Percentiles rank a stretch among this genome's conserved stretches.
phyloP scores from a whole-genome alignment of 2,329 filamentous ascomycete species.

The Huntiella decipiens region DNA sequence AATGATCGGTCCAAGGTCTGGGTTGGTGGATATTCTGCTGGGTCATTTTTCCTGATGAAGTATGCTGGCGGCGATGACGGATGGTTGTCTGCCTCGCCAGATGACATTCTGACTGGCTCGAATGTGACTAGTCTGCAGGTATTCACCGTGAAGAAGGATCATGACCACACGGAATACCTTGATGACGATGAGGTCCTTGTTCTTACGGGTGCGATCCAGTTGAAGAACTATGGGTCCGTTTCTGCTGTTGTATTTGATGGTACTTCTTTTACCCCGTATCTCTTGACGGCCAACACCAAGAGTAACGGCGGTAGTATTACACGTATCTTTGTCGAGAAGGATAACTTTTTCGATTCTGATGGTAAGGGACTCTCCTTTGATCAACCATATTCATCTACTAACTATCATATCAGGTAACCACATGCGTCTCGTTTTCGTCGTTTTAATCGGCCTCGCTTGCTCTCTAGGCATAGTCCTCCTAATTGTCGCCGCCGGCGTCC shows the following conservation, averaged over 20 bases:
- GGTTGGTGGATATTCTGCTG: conserved; percentile 55
- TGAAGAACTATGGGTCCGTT: conserved; percentile 59
- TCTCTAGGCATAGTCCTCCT: conserved; percentile 60
- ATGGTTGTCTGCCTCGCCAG: conserved; percentile 41
- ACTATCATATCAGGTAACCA: conserved; percentile 25
- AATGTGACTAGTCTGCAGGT: conserved; percentile 65
- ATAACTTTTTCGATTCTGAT: conserved; percentile 50
- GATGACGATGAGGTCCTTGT: conserved; percentile 52
- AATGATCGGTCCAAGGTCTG: conserved; percentile 57
- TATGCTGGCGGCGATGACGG: conserved; percentile 44
- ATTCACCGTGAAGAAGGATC: conserved; percentile 49
- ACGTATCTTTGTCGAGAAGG: conserved; percentile 64
- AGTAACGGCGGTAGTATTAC: conserved; percentile 55
- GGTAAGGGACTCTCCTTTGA: conserved; percentile 27
- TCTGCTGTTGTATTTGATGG: conserved; percentile 84
- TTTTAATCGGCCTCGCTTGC: conserved; percentile 64
- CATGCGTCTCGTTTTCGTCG: conserved; percentile 56
- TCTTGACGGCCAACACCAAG: conserved; percentile 51
- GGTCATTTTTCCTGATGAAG: conserved; percentile 61
- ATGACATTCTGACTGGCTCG: conserved; percentile 44
- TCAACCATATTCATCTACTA: conserved; percentile 9
- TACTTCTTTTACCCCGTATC: conserved; percentile 56
- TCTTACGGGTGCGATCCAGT: conserved; percentile 62
- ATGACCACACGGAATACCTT: conserved; percentile 45
- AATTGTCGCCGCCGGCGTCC: conserved; percentile 54